A percentile compares a stretch with the other conserved stretches of the same genome.
These are phyloP conservation scores for Besnoitia besnoiti DNA, from an alignment of 169 alveolate species.

Conservation along the genomic window DNA sequence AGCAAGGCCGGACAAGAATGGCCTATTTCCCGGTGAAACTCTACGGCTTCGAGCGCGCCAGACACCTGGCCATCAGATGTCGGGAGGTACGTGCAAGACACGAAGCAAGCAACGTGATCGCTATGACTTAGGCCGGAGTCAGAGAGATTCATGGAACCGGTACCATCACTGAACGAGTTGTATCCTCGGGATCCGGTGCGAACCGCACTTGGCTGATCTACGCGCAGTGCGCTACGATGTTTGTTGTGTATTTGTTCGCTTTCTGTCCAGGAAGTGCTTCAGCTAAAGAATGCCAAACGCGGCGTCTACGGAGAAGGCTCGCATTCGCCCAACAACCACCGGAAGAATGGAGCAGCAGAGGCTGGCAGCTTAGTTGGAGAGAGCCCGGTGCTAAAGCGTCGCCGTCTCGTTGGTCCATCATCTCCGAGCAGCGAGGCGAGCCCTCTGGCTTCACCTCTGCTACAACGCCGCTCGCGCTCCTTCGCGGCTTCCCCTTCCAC, in stretches of 20 bases:
- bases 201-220: too few species aligned
- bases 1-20: constrained; percentile 41
- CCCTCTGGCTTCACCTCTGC: neutral
- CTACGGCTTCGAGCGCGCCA: constrained; percentile 48
- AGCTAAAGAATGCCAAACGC: constrained; percentile 11
- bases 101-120: too few species aligned
- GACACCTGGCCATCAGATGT: constrained; percentile 32
- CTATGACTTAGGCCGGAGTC: too few species aligned
- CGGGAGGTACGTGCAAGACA: neutral
- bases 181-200: too few species aligned
- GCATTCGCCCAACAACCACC: neutral
- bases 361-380: neutral
- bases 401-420: neutral
- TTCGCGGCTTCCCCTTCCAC: neutral
- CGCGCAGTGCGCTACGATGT: too few species aligned
- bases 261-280: constrained; percentile 18
- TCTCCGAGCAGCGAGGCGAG: neutral
- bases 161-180: neutral
- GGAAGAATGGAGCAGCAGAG: neutral
- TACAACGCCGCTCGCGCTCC: neutral
- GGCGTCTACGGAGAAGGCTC: neutral
- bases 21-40: constrained; percentile 48
- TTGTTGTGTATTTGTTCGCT: too few species aligned
- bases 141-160: neutral
- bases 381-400: constrained; percentile 9